Evolutionary conservation across 2,329 filamentous ascomycete genomes (phyloP).

Genomic region (Echinosphaeria canescens): DNA sequence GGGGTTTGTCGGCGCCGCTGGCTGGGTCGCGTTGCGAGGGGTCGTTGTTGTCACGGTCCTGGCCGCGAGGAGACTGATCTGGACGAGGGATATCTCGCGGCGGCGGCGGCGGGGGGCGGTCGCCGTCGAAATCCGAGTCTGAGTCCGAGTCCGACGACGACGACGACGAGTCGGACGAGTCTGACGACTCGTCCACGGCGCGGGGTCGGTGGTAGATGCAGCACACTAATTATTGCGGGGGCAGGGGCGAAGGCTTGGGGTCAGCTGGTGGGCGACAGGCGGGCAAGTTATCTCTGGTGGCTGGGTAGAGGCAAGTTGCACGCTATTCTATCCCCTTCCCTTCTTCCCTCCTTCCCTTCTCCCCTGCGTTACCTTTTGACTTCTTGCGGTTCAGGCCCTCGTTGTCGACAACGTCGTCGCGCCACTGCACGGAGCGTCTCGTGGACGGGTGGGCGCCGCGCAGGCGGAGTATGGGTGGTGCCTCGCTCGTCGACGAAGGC

Average conservation of each 20-base stretch:
- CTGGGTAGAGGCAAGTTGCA: too few relatives aligned
- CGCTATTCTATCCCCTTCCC: too few relatives aligned
- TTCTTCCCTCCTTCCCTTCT: too few relatives aligned
- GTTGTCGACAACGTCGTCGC: conserved; percentile 83
- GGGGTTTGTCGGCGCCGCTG: conserved; percentile 6
- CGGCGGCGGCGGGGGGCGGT: conserved; percentile 10
- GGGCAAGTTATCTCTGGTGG: too few relatives aligned
- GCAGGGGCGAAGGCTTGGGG: too few relatives aligned
- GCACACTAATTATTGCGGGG: too few relatives aligned
- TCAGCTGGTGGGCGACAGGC: too few relatives aligned
- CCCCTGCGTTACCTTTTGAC: conserved; percentile 66
- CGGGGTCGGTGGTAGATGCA: conserved; percentile 92
- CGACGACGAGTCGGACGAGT: conserved; percentile 35
- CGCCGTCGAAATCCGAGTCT: conserved; percentile 9
- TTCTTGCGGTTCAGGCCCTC: conserved; percentile 87
- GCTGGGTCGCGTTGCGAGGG: conserved; percentile 10
- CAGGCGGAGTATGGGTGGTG: conserved; percentile 23
- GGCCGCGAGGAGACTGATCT: too few relatives aligned
- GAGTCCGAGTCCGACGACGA: conserved; percentile 25
- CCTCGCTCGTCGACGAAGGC: conserved; percentile 7
- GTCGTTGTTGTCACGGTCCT: too few relatives aligned
- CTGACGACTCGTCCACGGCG: conserved; percentile 62
- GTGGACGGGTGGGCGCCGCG: conserved; percentile 22
- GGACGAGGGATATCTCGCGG: too few relatives aligned
- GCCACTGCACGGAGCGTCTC: conserved; percentile 64